phyloP scores from a whole-genome alignment of 2,329 filamentous ascomycete species.

The Sporothrix pallida region DNA sequence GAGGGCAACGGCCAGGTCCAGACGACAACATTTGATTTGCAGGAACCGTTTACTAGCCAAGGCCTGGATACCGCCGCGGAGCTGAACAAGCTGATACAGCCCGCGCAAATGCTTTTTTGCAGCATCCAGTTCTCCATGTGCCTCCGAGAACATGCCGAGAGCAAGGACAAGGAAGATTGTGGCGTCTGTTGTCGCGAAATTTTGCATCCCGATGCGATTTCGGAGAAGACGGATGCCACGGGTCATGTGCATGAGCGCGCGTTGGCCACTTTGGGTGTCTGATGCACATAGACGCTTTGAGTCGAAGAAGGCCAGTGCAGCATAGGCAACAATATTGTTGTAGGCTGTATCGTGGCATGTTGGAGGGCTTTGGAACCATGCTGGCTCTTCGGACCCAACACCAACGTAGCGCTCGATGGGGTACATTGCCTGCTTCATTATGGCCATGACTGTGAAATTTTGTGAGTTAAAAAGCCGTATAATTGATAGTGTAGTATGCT shows the following conservation, averaged over 20 bases:
- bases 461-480: background rate
- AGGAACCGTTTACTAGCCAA: constrained; percentile 15
- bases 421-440: constrained; percentile 41
- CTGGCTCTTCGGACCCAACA: constrained; percentile 41
- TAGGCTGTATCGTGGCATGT: constrained; percentile 16
- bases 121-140: constrained; percentile 17
- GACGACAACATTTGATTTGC: constrained; percentile 26
- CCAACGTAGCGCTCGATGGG: constrained; percentile 44
- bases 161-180: constrained; percentile 21
- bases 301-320: constrained; percentile 28
- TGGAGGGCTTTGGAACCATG: constrained; percentile 45
- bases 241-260: constrained; percentile 12
- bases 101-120: constrained; percentile 18
- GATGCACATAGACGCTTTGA: background rate
- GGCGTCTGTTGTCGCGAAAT: constrained; percentile 15
- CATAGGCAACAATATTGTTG: constrained; percentile 3
- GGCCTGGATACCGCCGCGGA: constrained; percentile 16
- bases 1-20: constrained; percentile 1
- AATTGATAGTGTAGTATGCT: background rate
- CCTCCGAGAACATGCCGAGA: constrained; percentile 14
- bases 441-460: constrained; percentile 46
- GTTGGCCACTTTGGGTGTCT: background rate
- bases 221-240: constrained; percentile 7
- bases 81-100: constrained; percentile 16
- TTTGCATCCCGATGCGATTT: background rate